Base-by-base conservation (phyloP, 306 rosid species). In the Prunus davidiana region DNA sequence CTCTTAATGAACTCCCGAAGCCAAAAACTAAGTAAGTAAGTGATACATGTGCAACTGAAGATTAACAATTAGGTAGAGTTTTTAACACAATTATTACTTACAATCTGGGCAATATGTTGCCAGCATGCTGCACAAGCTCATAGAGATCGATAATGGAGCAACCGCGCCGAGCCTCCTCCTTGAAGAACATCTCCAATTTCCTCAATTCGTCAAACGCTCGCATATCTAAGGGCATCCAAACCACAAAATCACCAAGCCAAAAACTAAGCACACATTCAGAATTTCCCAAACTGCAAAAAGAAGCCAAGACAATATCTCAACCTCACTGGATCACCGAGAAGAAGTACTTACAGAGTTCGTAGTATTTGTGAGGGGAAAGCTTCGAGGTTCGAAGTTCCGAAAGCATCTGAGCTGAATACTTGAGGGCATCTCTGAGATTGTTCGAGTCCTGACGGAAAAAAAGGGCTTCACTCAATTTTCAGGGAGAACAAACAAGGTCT, bases 121-220 rank as follows among this genome's bases (percentile, higher is more conserved):
- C 99, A 0, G 99, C 99, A 43, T 95, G 99, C 86, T 95, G 99
- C 60, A 95, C 99, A 67, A 92, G 97, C 82, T 95, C 99, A 62
- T 92, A 95, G 62, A 95, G 93, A 87, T 95, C 99, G 64, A 92
- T 91, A 78, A 95, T 90, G 49, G 99, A 91, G 87, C 97, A 92
- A 57, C 99, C 99, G 28, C 97, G 97, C 64, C 97, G 96, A 77
- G 97, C 60, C 93, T 95, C 99, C 90, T 95, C 97, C 91, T 87
- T 90, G 58, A 95, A 95, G 87, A 95, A 95, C 91, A 90, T 88
- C 84, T 95, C 97, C 74, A 95, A 81, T 81, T 91, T 95, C 91
- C 99, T 87, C 75, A 95, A 83, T 67, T 95, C 97, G 80, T 95
- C 99, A 80, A 95, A 95, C 15, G 97, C 97, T 16, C 99, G 97